Conservation (phyloP, 345 rosid species). For the Lumnitzera racemosa region DNA sequence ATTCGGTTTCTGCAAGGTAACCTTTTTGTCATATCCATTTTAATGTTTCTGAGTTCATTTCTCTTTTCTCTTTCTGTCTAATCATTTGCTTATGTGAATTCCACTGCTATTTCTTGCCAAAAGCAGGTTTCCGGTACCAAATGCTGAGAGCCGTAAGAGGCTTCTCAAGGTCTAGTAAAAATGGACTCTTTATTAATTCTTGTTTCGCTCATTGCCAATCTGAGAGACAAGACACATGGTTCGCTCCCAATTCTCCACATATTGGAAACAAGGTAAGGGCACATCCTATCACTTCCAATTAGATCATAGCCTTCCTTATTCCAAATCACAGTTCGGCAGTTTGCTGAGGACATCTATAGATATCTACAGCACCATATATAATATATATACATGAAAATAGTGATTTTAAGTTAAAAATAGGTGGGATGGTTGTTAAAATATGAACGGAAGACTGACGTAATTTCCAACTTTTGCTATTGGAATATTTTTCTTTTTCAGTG, state of each 20-base stretch:
- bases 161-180: constrained; percentile 28
- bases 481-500: no score
- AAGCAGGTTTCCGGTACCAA: constrained; percentile 40
- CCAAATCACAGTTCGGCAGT: not conserved
- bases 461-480: no score
- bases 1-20: constrained; percentile 39
- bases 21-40: no score
- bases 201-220: constrained; percentile 57
- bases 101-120: not conserved
- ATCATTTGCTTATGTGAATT: not conserved
- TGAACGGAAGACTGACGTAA: no score
- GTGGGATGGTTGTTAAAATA: no score
- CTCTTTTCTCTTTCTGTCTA: not conserved
- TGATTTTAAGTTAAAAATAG: no score
- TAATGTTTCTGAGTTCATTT: not conserved
- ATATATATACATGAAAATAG: no score
- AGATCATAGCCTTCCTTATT: not conserved
- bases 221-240: constrained; percentile 57
- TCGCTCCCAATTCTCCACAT: constrained; percentile 32
- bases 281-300: not conserved
- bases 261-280: constrained; percentile 32
- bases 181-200: constrained; percentile 44
- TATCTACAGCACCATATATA: no score
- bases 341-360: not conserved
- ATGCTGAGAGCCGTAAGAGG: constrained; percentile 33